phyloP scores from a whole-genome alignment of 345 rosid genomes.

The Populus nigra region DNA sequence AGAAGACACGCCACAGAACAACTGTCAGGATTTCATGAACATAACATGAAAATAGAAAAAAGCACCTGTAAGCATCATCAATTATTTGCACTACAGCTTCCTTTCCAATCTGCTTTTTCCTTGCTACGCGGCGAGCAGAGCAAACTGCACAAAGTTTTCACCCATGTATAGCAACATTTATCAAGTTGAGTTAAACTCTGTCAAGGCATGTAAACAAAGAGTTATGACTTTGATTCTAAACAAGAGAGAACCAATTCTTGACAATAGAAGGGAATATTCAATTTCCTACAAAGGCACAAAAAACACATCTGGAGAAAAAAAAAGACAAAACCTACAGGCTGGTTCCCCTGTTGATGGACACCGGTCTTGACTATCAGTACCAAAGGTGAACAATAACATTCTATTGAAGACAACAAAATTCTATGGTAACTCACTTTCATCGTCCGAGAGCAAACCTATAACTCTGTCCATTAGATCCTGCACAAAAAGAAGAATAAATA shows the following conservation, averaged over 20 bases:
- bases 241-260: background rate
- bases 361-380: background rate
- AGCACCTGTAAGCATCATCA: slow-evolving; percentile 37
- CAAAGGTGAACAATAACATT: background rate
- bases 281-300: background rate
- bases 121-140: background rate
- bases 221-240: background rate
- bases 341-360: background rate
- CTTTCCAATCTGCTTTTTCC: slow-evolving; percentile 18
- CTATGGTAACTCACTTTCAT: slow-evolving; percentile 11
- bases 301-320: background rate
- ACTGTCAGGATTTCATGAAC: background rate
- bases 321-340: background rate
- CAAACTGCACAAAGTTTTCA: slow-evolving; percentile 9
- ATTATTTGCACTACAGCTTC: slow-evolving; percentile 29
- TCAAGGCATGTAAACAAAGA: background rate
- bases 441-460: slow-evolving; percentile 14
- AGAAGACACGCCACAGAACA: background rate
- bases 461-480: slow-evolving; percentile 38
- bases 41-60: background rate
- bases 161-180: background rate
- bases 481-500: background rate
- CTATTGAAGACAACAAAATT: background rate
- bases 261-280: background rate
- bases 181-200: background rate